These are phyloP conservation scores for Paxillus rubicundulus DNA, from an alignment of 768 basidiomycete species.

Conservation along the genomic window DNA sequence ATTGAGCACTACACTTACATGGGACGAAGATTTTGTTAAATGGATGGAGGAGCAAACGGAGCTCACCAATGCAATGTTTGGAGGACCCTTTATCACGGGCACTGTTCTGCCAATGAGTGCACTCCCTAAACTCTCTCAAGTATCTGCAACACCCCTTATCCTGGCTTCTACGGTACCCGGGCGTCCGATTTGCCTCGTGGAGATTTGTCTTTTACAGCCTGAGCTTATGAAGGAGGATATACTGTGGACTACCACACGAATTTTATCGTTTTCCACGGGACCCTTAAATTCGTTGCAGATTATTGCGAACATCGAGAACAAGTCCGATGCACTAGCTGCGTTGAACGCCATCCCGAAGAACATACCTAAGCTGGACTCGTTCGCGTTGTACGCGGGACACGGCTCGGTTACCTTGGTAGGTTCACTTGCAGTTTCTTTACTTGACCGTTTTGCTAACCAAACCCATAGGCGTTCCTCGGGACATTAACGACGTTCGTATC, in stretches of 20 bases:
- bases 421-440: not conserved
- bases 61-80: conserved; percentile 21
- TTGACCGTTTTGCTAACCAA: not conserved
- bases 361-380: conserved; percentile 16
- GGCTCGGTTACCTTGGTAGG: conserved; percentile 23
- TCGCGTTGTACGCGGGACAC: conserved; percentile 23
- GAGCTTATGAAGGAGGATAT: conserved; percentile 25
- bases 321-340: conserved; percentile 17
- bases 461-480: conserved; percentile 20
- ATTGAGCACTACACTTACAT: conserved; percentile 22
- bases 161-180: conserved; percentile 24
- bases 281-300: conserved; percentile 23
- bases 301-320: conserved; percentile 15
- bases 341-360: conserved; percentile 17
- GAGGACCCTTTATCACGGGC: conserved; percentile 15
- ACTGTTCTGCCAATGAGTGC: conserved; percentile 8
- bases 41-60: conserved; percentile 21
- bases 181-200: conserved; percentile 22
- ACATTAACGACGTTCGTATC: conserved; percentile 19
- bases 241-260: conserved; percentile 19
- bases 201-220: conserved; percentile 24
- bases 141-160: conserved; percentile 26
- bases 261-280: conserved; percentile 18
- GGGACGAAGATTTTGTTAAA: conserved; percentile 18
- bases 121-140: conserved; percentile 19